Base-by-base conservation (phyloP, 2,329 filamentous ascomycete genomes). In the Aspergillus tamarii region DNA sequence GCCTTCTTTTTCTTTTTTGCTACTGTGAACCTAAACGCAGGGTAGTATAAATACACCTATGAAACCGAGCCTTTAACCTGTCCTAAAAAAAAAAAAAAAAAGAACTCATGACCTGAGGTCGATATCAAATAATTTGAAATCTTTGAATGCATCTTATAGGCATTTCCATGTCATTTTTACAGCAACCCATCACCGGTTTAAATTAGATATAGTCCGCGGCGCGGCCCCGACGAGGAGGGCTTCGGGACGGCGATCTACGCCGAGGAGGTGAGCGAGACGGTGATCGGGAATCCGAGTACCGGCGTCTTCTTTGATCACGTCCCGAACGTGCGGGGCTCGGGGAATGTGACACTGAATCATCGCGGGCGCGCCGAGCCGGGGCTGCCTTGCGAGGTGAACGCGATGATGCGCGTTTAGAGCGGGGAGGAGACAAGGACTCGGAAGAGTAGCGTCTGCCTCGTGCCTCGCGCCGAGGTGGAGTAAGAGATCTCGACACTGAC, bases 401-500 rank as follows among this genome's bases (percentile, higher is more conserved):
- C 12, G 74, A 72, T 10, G 64, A 60, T 39, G 32, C 66, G 62
- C 68, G 64, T 52, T 68, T 66, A 52, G 70, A 72, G 36, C 74
- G 71, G 19, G 75, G 72, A 61, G 74, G 72, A 3, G 74, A 75
- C 11, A 66, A 66, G 10, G 75, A 77, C n/a, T 67, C 68, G 1
- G 73, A 74, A 11, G 68, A 67, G 55, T 71, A 62, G n/a, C 68
- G 71, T 57, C 56, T 68, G 11, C 63, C 66, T 41, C 66, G 68
- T 1, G 67, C 61, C 11, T 59, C 64, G 14, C 72, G 73, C 26
- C 69, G 70, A 36, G 70, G 73, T 19, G 76, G 71, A 8, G 72
- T 68, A 26, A 67, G 61, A 19, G 75, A 77, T 32, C 74, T 72
- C 12, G 75, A 77, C 2, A 66, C 48, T 3, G 76, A 78, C 59